These are phyloP conservation scores for Paspalum notatum DNA, from an alignment of 176 grass and related monocot genomes.

Conservation along the genomic window DNA sequence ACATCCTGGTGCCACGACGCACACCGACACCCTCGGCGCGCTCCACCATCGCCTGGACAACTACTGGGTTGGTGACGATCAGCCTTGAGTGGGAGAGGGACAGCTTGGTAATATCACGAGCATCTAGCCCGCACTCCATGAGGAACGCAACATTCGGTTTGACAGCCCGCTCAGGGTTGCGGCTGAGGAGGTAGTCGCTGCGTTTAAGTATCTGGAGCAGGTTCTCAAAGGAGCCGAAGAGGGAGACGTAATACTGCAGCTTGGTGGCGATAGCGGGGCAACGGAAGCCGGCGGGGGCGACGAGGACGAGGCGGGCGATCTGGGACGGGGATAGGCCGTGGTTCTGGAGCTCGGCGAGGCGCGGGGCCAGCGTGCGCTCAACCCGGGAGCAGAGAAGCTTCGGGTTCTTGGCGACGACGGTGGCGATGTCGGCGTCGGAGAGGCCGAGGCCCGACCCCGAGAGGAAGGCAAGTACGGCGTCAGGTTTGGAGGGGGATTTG, in stretches of 20 bases:
- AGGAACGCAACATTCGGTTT: conserved; percentile 60
- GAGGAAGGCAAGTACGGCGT: conserved; percentile 62
- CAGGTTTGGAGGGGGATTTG: conserved; percentile 53
- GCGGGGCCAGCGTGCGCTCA: conserved; percentile 55
- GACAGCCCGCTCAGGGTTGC: conserved; percentile 51
- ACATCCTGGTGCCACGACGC: conserved; percentile 38
- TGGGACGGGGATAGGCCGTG: conserved; percentile 57
- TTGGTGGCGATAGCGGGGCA: conserved; percentile 50
- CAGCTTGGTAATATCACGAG: conserved; percentile 48
- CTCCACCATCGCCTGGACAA: conserved; percentile 30
- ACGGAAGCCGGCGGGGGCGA: conserved; percentile 55
- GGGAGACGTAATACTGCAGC: conserved; percentile 49
- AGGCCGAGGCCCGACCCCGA: conserved; percentile 43
- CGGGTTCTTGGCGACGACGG: conserved; percentile 46
- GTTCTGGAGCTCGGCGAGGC: conserved; percentile 36
- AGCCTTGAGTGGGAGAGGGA: conserved; percentile 31
- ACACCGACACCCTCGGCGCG: conserved; percentile 41
- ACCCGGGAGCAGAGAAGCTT: conserved; percentile 54
- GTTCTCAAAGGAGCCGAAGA: conserved; percentile 50
- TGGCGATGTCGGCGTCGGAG: conserved; percentile 42
- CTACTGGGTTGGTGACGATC: conserved; percentile 43
- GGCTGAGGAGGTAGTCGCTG: conserved; percentile 50
- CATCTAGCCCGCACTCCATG: conserved; percentile 46
- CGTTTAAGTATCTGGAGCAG: conserved; percentile 39
- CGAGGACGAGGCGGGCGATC: conserved; percentile 52